Conservation (phyloP, 371 early-diverging fungal genomes). For the Circinella umbellata region DNA sequence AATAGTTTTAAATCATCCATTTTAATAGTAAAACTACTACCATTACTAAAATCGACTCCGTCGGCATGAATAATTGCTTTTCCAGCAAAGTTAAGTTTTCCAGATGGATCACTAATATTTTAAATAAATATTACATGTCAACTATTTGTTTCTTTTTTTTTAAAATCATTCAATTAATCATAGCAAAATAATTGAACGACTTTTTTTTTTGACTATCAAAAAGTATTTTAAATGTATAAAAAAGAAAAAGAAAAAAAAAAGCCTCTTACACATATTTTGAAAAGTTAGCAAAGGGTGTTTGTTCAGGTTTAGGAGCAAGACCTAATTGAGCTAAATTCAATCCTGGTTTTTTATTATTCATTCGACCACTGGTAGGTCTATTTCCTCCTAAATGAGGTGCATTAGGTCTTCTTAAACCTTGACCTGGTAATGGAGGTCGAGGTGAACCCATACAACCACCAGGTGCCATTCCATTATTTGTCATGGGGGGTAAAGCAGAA, state of each 20-base stretch:
- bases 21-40: conserved; percentile 86
- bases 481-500: conserved; percentile 28
- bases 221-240: no score
- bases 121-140: background rate
- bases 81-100: conserved; percentile 89
- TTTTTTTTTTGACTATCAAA: no score
- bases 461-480: background rate
- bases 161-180: no score
- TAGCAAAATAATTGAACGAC: no score
- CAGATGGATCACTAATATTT: conserved; percentile 80
- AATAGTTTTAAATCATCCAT: conserved; percentile 82
- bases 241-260: background rate
- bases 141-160: no score
- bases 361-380: conserved; percentile 15
- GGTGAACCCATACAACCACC: background rate
- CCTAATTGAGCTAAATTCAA: conserved; percentile 47
- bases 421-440: conserved; percentile 15
- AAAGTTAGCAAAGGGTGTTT: conserved; percentile 71
- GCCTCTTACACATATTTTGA: conserved; percentile 71
- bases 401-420: no score
- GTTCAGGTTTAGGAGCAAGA: conserved; percentile 38
- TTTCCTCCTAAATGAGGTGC: conserved; percentile 9
- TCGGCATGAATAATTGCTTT: conserved; percentile 91
- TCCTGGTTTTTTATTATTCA: conserved; percentile 25
- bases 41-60: conserved; percentile 91